phyloP scores from a whole-genome alignment of 305 asterid species.

The Solanum hybrid region DNA sequence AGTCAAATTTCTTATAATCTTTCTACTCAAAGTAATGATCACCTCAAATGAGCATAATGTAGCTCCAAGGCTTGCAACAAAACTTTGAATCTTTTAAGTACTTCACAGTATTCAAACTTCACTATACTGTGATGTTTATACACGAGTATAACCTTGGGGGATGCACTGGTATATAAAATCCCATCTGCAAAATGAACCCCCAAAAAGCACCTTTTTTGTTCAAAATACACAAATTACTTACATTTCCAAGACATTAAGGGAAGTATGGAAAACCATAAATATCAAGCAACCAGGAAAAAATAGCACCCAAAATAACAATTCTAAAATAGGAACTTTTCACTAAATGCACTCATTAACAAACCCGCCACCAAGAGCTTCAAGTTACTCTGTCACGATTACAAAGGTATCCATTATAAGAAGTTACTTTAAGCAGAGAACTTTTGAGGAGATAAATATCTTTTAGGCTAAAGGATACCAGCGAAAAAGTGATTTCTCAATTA shows the following conservation, averaged over 20 bases:
- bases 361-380: neutral
- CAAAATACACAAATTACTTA: neutral
- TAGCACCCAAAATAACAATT: neutral
- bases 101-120: neutral
- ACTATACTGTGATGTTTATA: neutral
- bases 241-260: neutral
- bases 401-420: neutral
- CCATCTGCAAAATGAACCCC: neutral
- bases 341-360: neutral
- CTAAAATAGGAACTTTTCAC: neutral
- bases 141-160: neutral
- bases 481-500: neutral
- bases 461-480: neutral
- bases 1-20: neutral
- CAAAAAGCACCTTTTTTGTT: neutral
- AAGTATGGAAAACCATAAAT: neutral
- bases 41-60: neutral
- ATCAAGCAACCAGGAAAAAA: neutral
- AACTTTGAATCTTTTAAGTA: neutral
- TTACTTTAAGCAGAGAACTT: neutral
- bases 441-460: neutral
- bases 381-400: neutral
- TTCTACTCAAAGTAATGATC: neutral
- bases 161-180: neutral
- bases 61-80: neutral